Conservation (phyloP, 2,329 filamentous ascomycete species). For the Botrytis sinoallii region DNA sequence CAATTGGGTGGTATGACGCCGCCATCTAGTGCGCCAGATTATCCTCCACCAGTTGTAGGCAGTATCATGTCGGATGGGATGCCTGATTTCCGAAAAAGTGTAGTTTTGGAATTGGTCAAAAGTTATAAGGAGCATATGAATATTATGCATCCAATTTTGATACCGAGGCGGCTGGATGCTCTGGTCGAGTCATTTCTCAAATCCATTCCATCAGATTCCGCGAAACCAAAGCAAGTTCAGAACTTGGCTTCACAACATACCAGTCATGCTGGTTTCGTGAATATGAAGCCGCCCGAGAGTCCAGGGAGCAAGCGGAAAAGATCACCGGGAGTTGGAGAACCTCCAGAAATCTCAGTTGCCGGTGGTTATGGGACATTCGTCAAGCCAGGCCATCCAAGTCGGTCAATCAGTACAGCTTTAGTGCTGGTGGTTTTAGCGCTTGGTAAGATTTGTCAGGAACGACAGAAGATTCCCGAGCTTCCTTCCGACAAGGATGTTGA, state of each 20-base stretch:
- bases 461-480: slow-evolving; percentile 55
- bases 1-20: slow-evolving; percentile 47
- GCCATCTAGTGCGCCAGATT: slow-evolving; percentile 21
- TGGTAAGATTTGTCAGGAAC: slow-evolving; percentile 71
- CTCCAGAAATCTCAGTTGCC: slow-evolving; percentile 28
- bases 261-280: slow-evolving; percentile 26
- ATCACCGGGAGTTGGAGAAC: slow-evolving; percentile 30
- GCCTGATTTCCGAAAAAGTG: slow-evolving; percentile 52
- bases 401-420: slow-evolving; percentile 76
- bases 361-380: slow-evolving; percentile 26
- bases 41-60: slow-evolving; percentile 19
- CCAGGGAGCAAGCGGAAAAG: slow-evolving; percentile 37
- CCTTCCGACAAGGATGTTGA: slow-evolving; percentile 42
- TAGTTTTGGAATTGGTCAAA: slow-evolving; percentile 52
- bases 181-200: slow-evolving; percentile 36
- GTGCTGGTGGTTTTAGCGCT: slow-evolving; percentile 80
- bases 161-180: slow-evolving; percentile 50
- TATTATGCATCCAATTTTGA: slow-evolving; percentile 63
- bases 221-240: slow-evolving; percentile 30
- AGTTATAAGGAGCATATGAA: slow-evolving; percentile 61
- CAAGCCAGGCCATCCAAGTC: slow-evolving; percentile 52
- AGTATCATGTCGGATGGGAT: slow-evolving; percentile 44
- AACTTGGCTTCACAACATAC: slow-evolving; percentile 24
- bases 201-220: slow-evolving; percentile 32
- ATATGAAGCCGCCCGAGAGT: slow-evolving; percentile 34